Base-by-base conservation (phyloP, 805 yeast genomes). In the Suhomyces prunicola region DNA sequence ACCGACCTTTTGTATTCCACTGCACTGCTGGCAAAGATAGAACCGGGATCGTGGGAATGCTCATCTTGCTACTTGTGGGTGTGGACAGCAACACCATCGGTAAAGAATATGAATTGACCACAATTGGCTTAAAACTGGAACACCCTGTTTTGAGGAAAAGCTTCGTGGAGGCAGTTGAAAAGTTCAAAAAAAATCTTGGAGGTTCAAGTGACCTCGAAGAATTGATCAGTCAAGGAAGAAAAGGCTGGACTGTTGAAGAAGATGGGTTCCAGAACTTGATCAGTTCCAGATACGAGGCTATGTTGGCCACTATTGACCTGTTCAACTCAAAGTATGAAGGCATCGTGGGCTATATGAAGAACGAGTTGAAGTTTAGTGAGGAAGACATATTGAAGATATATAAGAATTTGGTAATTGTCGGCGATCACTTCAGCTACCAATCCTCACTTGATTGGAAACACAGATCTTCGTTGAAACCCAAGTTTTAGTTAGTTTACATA, bases 1-100 rank as follows among this genome's bases (percentile, higher is more conserved):
- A 81, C 2, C 55, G 60, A 17, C 73, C 77, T 6, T 70, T 90
- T 53, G 68, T 86, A 8, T 82, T 85, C 66, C 93, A 88, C 64
- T 90, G 96, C 69, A 82, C 92, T 4, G 93, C 93, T 1, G 96
- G 96, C 2, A 90, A 89, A 66, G 96, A 90, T 65, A 78, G 96
- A 44, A 89, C 96, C 0, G 96, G 96, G 0, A 76, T 88, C 12
- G 64, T 87, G 57, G 80, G 85, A 2, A 87, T 90, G 84, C 66
- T 90, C 55, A 72, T 89, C 5, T 72, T 89, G 45, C 69, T 83
- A 17, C 64, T 88, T 7, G 70, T 81, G 5, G 92, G 88, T 0
- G 88, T 89, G 3, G 90, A 86, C 54, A 74, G 77, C 10, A 81
- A 82, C 57, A 81, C 83, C 1, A 76, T 89, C 39, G 83, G 90